Evolutionary conservation across 2,329 filamentous ascomycete genomes (phyloP).

Genomic region (Aspergillus pseudoterreus): DNA sequence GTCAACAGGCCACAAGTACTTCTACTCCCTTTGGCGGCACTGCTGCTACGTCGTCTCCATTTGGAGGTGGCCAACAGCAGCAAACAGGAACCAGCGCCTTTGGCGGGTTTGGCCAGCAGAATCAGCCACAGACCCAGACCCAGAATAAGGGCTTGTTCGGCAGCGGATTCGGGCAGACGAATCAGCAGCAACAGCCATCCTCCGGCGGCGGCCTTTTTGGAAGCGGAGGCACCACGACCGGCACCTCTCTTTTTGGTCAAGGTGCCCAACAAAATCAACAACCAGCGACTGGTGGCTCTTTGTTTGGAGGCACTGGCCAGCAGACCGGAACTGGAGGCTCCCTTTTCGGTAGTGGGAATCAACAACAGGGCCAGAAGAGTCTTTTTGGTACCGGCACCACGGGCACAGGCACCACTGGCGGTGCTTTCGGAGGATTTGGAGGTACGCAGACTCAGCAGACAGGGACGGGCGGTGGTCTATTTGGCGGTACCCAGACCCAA

Average conservation of each 20-base stretch:
- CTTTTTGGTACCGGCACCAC: slow-evolving; percentile 42
- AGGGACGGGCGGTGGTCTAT: slow-evolving; percentile 36
- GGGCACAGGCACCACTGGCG: slow-evolving; percentile 20
- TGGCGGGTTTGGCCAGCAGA: slow-evolving; percentile 40
- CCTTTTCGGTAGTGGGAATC: slow-evolving; percentile 32
- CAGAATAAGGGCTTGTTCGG: slow-evolving; percentile 37
- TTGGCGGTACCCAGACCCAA: slow-evolving; percentile 45
- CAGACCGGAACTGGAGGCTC: slow-evolving; percentile 27
- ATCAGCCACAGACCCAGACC: slow-evolving; percentile 32
- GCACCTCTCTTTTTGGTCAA: slow-evolving; percentile 35
- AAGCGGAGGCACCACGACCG: slow-evolving; percentile 19
- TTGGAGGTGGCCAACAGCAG: slow-evolving; percentile 38
- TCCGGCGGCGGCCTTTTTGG: slow-evolving; percentile 44
- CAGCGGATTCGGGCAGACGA: slow-evolving; percentile 40
- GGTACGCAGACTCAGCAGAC: slow-evolving; percentile 42
- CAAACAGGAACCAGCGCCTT: slow-evolving; percentile 37
- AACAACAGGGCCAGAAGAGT: slow-evolving; percentile 32
- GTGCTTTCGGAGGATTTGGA: slow-evolving; percentile 40
- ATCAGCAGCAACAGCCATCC: slow-evolving; percentile 39
- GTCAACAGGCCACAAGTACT: slow-evolving; percentile 35
- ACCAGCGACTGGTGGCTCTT: slow-evolving; percentile 31
- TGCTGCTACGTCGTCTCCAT: slow-evolving; percentile 38
- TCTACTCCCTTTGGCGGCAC: slow-evolving; percentile 40
- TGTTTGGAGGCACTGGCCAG: slow-evolving; percentile 41
- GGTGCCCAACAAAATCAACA: slow-evolving; percentile 36